Evolutionary conservation across 2,329 filamentous ascomycete genomes (phyloP), one percentile per base, ranked within the genome.

Genomic region (Claviceps fusiformis): DNA sequence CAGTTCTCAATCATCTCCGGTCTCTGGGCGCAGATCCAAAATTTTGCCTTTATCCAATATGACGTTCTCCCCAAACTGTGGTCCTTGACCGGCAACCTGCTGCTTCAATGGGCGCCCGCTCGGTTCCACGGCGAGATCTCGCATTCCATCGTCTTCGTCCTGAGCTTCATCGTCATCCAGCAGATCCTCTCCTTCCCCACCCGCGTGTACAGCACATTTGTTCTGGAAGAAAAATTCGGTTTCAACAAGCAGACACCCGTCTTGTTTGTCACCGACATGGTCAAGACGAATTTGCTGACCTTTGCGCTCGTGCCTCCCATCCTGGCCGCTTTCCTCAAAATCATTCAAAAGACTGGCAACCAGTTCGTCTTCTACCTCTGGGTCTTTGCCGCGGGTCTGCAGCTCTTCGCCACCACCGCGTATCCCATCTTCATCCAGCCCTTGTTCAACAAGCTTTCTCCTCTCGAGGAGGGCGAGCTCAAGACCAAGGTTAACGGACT

Each of bases 291-390:
- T 70, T 78, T 88, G 62, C 80, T 98, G 57, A 82, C 85, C 53
- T 78, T 95, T 61, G 83, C 82, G 50, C 79, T 98, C 57, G 86
- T 89, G 58, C 84, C 89, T 53, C 93, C 95, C 0, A 86, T 98
- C 62, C 86, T 96, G 59, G 87, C 89, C 61, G 93, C 85, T 46
- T 95, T 98, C 76, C 80, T 97, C 65, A 82, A 87, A 69, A 98
- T 98, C 67, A 86, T 98, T 64, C 86, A 95, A 72, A 88, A 87
- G 74, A 96, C 95, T 13, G 93, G 93, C 61, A 88, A 86, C 67
- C 82, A 85, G 67, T 98, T 98, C 79, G 96, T 97, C 78, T 95
- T 95, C 75, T 98, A 96, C 70, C 82, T 98, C 56, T 98, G 92
- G 91, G 73, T 93, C 57, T 97, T 98, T 66, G 86, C 87, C 62